phyloP scores from a whole-genome alignment of 257 asterid genomes.

The Nicotiana tomentosiformis region DNA sequence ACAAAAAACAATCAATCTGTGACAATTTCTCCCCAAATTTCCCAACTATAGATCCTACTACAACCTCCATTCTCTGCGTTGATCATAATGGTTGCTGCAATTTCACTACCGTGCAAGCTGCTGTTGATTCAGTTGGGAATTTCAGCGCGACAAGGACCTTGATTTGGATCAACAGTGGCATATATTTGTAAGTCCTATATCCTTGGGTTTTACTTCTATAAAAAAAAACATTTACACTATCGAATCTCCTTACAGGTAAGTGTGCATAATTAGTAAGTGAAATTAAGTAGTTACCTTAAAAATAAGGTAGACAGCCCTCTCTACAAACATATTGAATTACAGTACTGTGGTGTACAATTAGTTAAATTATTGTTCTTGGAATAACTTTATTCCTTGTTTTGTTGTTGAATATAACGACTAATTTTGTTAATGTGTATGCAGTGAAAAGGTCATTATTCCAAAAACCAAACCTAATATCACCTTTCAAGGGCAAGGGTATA shows the following conservation, averaged over 20 bases:
- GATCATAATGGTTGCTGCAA: conserved; percentile 89
- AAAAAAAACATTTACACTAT: no score
- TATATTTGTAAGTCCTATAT: conserved; percentile 60
- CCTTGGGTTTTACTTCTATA: neutral
- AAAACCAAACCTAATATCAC: conserved; percentile 69
- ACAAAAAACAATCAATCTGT: conserved; percentile 32
- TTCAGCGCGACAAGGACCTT: conserved; percentile 48
- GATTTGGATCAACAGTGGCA: conserved; percentile 79
- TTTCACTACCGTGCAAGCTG: conserved; percentile 81
- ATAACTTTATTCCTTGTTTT: neutral
- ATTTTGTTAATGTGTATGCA: conserved; percentile 13
- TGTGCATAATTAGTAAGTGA: no score
- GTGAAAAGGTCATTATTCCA: conserved; percentile 79
- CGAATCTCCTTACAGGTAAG: no score
- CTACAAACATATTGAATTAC: neutral
- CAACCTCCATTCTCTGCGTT: conserved; percentile 58
- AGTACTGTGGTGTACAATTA: no score
- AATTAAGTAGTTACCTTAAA: no score
- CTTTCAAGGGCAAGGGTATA: conserved; percentile 91
- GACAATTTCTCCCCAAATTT: conserved; percentile 65
- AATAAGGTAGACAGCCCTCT: neutral
- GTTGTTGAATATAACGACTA: neutral
- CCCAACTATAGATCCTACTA: conserved; percentile 60
- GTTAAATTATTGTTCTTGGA: neutral
- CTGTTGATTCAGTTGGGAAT: conserved; percentile 64